phyloP scores from a whole-genome alignment of 495 filamentous ascomycete genomes.

The Parachaetomium inaequale region DNA sequence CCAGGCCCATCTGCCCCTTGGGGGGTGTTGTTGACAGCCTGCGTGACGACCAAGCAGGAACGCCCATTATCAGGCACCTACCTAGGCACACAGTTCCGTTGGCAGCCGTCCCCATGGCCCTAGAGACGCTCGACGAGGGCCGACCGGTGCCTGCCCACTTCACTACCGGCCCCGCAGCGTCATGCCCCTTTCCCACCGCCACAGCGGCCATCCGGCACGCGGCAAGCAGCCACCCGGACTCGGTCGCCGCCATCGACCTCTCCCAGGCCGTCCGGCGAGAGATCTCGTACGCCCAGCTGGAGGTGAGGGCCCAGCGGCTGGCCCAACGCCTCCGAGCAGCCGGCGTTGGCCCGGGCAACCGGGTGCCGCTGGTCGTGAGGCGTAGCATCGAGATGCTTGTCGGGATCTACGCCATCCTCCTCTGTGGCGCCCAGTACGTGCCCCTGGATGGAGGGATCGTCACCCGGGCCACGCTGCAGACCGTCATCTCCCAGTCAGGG shows the following conservation, averaged over 20 bases:
- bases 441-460: constrained; percentile 42
- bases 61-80: no score
- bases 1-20: no score
- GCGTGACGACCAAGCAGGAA: no score
- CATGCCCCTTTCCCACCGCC: constrained; percentile 4
- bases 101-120: neutral
- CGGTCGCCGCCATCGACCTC: constrained; percentile 8
- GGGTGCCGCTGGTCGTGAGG: constrained; percentile 31
- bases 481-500: constrained; percentile 31
- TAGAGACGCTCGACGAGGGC: neutral
- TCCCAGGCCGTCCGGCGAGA: constrained; percentile 3
- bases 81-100: no score
- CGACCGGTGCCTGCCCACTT: neutral
- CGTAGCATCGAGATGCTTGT: constrained; percentile 41
- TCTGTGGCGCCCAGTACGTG: constrained; percentile 51
- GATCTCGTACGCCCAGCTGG: constrained; percentile 33
- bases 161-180: neutral
- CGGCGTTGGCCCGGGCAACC: constrained; percentile 28
- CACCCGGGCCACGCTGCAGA: constrained; percentile 30
- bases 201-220: constrained; percentile 1
- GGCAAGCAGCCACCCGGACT: neutral
- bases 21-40: no score
- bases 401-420: constrained; percentile 47
- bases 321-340: constrained; percentile 24
- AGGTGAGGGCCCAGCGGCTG: constrained; percentile 32